Conservation (phyloP, 179 eudicot genomes). For the Spergularia azorica region DNA sequence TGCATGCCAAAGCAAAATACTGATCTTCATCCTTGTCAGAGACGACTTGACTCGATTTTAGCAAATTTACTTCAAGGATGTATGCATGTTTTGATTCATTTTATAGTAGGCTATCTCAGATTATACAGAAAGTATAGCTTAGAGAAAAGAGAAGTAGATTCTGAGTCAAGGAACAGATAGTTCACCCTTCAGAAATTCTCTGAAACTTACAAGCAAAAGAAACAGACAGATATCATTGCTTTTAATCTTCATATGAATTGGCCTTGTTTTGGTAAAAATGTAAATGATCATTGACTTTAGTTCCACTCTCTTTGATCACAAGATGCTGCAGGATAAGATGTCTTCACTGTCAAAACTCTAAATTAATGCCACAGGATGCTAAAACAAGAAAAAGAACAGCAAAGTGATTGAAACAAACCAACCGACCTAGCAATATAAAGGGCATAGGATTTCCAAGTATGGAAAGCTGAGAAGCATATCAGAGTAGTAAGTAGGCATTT, state of each 20-base stretch:
- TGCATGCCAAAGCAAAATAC: slow-evolving; percentile 25
- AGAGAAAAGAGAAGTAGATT: slow-evolving; percentile 19
- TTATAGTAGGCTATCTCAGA: neutral
- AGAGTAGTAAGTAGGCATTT: neutral
- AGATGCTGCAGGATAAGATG: slow-evolving; percentile 1
- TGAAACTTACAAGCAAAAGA: slow-evolving; percentile 27
- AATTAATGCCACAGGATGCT: no score
- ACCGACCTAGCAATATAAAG: neutral
- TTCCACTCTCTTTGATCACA: slow-evolving; percentile 10
- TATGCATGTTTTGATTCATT: neutral
- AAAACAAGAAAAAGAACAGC: no score
- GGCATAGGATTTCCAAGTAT: neutral
- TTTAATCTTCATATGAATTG: neutral
- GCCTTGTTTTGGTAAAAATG: neutral
- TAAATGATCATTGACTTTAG: neutral
- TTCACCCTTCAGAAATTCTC: slow-evolving; percentile 17
- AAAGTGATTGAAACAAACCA: no score
- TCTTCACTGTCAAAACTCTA: no score
- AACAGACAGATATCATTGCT: neutral
- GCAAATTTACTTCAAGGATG: neutral
- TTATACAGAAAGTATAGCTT: slow-evolving; percentile 12
- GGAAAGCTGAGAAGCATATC: neutral
- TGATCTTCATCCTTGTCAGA: slow-evolving; percentile 27
- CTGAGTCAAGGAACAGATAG: slow-evolving; percentile 22
- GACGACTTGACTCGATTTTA: neutral